Percentiles rank a stretch among this genome's conserved stretches.
phyloP scores from a whole-genome alignment of 164 flowering plant species.

The Echeveria elegans region DNA sequence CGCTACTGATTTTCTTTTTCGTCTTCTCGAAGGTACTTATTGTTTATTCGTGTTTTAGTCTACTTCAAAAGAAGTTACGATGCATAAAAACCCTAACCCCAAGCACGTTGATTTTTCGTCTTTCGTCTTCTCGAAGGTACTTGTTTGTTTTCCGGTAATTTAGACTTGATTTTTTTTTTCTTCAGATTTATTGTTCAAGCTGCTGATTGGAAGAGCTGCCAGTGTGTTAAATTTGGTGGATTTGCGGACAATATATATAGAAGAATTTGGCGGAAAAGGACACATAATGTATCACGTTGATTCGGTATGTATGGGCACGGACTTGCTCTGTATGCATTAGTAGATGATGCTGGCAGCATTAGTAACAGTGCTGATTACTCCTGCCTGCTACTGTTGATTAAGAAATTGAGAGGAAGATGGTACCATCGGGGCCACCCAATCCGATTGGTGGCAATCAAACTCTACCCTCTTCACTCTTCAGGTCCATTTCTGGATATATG shows the following conservation, averaged over 20 bases:
- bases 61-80: too few relatives aligned
- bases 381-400: background rate
- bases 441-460: constrained; percentile 1
- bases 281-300: too few relatives aligned
- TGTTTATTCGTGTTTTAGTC: too few relatives aligned
- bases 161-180: too few relatives aligned
- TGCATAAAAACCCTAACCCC: background rate
- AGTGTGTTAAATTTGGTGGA: background rate
- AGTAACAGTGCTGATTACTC: background rate
- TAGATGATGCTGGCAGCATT: too few relatives aligned
- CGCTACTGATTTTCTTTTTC: too few relatives aligned
- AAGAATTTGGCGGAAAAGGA: too few relatives aligned
- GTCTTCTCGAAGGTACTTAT: background rate
- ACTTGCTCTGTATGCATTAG: background rate
- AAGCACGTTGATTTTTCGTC: too few relatives aligned
- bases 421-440: constrained; percentile 1
- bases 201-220: background rate
- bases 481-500: constrained; percentile 1
- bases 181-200: background rate
- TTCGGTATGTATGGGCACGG: background rate
- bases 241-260: too few relatives aligned
- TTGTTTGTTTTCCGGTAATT: too few relatives aligned
- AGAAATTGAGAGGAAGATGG: background rate
- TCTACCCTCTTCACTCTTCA: background rate
- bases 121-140: too few relatives aligned